phyloP scores from a whole-genome alignment of 352 stramenopile genomes.

The Phytophthora crassamura region DNA sequence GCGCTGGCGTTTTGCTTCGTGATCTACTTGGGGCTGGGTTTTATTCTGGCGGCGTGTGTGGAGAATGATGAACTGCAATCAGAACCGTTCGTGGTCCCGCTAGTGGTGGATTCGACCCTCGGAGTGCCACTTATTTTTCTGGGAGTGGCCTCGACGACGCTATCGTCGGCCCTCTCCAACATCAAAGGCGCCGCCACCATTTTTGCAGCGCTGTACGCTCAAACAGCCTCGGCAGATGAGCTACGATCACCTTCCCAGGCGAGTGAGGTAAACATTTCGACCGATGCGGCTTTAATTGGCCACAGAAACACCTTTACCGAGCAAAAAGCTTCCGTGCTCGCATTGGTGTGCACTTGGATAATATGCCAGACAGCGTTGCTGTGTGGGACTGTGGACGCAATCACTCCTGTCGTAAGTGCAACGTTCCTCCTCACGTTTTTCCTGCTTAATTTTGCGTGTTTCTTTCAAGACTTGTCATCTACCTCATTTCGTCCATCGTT shows the following conservation, averaged over 20 bases:
- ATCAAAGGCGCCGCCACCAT: slow-evolving; percentile 42
- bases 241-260: neutral
- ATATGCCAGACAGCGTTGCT: slow-evolving; percentile 42
- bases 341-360: slow-evolving; percentile 32
- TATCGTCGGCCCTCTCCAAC: slow-evolving; percentile 60
- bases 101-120: slow-evolving; percentile 55
- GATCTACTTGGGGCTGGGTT: slow-evolving; percentile 39
- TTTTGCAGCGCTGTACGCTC: slow-evolving; percentile 17
- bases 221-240: neutral
- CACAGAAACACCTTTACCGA: neutral
- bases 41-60: slow-evolving; percentile 43
- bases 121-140: slow-evolving; percentile 53
- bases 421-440: slow-evolving; percentile 59
- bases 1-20: slow-evolving; percentile 46
- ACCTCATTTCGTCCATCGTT: slow-evolving; percentile 47
- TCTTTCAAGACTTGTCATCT: slow-evolving; percentile 58
- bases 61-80: slow-evolving; percentile 36
- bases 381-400: slow-evolving; percentile 48
- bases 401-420: slow-evolving; percentile 50
- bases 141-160: slow-evolving; percentile 46
- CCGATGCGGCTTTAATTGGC: neutral
- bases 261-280: neutral
- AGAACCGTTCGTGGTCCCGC: slow-evolving; percentile 46
- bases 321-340: slow-evolving; percentile 4
- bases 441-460: slow-evolving; percentile 61